A percentile compares a stretch with the other conserved stretches of the same genome.
Conservation (phyloP, 2,329 filamentous ascomycete species). For the Fusarium sambucinum region DNA sequence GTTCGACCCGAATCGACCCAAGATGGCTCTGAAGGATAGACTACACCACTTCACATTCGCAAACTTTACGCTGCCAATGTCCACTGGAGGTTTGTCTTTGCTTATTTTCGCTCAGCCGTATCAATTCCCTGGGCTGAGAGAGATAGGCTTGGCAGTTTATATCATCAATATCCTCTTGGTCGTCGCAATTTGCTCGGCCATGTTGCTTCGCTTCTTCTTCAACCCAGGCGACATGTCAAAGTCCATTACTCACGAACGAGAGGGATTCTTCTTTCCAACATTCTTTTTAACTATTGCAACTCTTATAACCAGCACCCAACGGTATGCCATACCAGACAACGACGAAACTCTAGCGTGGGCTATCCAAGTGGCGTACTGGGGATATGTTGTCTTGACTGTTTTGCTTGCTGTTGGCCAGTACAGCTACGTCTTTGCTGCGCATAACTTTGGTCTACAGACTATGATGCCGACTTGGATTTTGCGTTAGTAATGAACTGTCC, state of each 20-base stretch:
- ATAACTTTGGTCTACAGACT: constrained; percentile 1
- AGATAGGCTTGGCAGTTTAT: constrained; percentile 1
- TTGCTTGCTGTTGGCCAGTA: constrained; percentile 4
- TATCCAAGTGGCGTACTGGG: constrained; percentile 10
- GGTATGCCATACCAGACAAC: constrained; percentile 5
- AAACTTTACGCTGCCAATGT: constrained; percentile 3
- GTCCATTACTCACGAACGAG: constrained; percentile 10
- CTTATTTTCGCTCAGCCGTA: constrained; percentile 7
- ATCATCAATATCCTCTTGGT: constrained; percentile 8
- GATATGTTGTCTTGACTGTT: constrained; percentile 5
- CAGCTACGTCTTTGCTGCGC: constrained; percentile 7
- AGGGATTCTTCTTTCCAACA: constrained; percentile 10
- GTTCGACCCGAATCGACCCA: constrained; percentile 17
- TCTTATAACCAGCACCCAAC: constrained; percentile 7
- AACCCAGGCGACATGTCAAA: constrained; percentile 12
- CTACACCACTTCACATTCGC: constrained; percentile 12
- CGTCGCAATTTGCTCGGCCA: neutral
- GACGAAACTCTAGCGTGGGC: constrained; percentile 2
- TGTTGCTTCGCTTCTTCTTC: constrained; percentile 9
- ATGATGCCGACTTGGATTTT: constrained; percentile 17
- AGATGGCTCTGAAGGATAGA: constrained; percentile 7
- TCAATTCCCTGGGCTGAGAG: neutral
- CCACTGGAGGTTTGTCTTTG: neutral
- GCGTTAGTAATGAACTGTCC: neutral
- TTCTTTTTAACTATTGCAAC: constrained; percentile 7